Conservation (phyloP, 2,329 filamentous ascomycete genomes). For the Esteya vermicola region DNA sequence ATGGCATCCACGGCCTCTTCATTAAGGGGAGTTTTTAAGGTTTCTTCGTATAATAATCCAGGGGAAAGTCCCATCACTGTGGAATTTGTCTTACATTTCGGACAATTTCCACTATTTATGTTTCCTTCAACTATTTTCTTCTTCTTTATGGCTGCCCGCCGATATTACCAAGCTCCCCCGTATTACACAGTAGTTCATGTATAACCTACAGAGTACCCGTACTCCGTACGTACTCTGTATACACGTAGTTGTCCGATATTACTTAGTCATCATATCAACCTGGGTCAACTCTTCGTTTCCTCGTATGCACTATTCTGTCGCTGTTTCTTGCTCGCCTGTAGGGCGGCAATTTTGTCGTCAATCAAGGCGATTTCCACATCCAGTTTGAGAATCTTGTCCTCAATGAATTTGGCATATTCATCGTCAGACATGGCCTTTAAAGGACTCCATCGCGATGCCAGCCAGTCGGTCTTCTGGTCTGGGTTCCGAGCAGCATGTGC, state of each 20-base stretch:
- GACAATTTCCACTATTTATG: too few species aligned
- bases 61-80: too few species aligned
- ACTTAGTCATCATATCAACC: neutral
- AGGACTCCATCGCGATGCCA: constrained; percentile 58
- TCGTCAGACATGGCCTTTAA: constrained; percentile 54
- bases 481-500: neutral
- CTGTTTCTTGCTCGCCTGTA: constrained; percentile 2
- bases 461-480: constrained; percentile 14
- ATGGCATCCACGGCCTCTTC: too few species aligned
- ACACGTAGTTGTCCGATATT: neutral
- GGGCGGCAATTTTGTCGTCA: constrained; percentile 54
- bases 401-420: constrained; percentile 56
- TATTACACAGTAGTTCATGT: too few species aligned
- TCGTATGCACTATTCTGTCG: neutral
- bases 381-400: constrained; percentile 55
- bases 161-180: too few species aligned
- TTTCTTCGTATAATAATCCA: too few species aligned
- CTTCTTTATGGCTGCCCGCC: too few species aligned
- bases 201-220: neutral
- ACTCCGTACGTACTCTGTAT: neutral
- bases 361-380: constrained; percentile 66
- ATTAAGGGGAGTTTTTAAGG: too few species aligned
- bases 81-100: too few species aligned
- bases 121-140: too few species aligned
- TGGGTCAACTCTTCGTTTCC: neutral